phyloP scores from a whole-genome alignment of 345 rosid genomes.

The Euphorbia pulcherrima region DNA sequence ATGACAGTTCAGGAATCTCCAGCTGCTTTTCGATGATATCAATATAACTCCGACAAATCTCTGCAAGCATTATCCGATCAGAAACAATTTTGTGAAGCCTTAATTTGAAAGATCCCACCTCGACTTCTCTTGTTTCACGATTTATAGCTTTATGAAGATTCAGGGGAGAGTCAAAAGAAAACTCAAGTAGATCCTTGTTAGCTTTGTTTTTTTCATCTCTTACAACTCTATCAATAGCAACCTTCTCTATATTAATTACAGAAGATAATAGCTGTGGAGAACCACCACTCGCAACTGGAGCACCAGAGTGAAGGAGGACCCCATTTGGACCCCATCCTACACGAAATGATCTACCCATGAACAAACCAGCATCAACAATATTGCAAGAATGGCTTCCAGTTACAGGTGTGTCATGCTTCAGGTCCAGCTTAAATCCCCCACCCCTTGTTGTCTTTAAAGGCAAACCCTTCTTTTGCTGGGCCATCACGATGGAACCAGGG shows the following conservation, averaged over 20 bases:
- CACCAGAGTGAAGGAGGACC: slow-evolving; percentile 77
- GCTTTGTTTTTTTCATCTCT: slow-evolving; percentile 61
- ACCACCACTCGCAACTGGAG: slow-evolving; percentile 46
- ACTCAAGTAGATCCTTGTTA: slow-evolving; percentile 64
- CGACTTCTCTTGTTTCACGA: slow-evolving; percentile 56
- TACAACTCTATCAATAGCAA: slow-evolving; percentile 80
- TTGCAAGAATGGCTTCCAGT: slow-evolving; percentile 62
- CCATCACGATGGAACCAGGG: slow-evolving; percentile 60
- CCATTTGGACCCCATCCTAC: slow-evolving; percentile 99
- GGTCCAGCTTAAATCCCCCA: slow-evolving; percentile 76
- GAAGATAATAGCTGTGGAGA: slow-evolving; percentile 61
- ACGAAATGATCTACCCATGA: slow-evolving; percentile 96
- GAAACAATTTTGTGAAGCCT: slow-evolving; percentile 66
- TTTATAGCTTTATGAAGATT: slow-evolving; percentile 61
- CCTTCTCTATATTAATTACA: slow-evolving; percentile 65
- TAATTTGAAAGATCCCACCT: slow-evolving; percentile 61
- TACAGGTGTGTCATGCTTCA: slow-evolving; percentile 58
- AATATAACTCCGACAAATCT: slow-evolving; percentile 70
- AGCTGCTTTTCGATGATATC: slow-evolving; percentile 75
- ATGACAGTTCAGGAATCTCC: slow-evolving; percentile 66
- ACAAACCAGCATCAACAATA: slow-evolving; percentile 88
- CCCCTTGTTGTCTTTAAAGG: slow-evolving; percentile 43
- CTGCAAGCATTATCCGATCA: slow-evolving; percentile 59
- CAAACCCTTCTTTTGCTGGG: slow-evolving; percentile 63
- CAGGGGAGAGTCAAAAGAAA: slow-evolving; percentile 71